A percentile compares a stretch with the other conserved stretches of the same genome.
phyloP scores from a whole-genome alignment of 768 basidiomycete genomes.

The Neoboletus brunneissimus region DNA sequence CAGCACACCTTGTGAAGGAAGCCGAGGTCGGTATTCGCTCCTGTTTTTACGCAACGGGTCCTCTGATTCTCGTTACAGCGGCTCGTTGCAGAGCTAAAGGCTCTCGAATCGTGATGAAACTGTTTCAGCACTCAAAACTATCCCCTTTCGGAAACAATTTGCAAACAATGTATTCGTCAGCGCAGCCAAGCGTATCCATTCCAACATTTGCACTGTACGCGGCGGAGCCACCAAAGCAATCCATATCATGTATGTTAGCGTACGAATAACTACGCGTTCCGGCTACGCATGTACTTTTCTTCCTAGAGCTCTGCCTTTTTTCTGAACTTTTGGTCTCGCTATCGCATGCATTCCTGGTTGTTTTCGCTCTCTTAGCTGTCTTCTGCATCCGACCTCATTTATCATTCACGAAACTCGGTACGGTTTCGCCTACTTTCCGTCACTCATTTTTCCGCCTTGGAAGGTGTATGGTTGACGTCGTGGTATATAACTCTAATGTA shows the following conservation, averaged over 20 bases:
- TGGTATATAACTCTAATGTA: slow-evolving; percentile 14
- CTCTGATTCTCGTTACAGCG: slow-evolving; percentile 39
- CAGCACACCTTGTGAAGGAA: slow-evolving; percentile 48
- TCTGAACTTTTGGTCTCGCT: slow-evolving; percentile 9
- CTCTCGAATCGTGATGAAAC: slow-evolving; percentile 38
- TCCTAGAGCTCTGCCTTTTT: slow-evolving; percentile 18
- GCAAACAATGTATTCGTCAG: slow-evolving; percentile 29
- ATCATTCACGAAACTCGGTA: slow-evolving; percentile 8
- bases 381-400: slow-evolving; percentile 8
- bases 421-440: slow-evolving; percentile 5
- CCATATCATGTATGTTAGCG: slow-evolving; percentile 30
- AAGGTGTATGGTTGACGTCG: neutral
- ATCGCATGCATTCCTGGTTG: slow-evolving; percentile 22
- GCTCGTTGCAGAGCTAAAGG: slow-evolving; percentile 61
- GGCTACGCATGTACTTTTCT: slow-evolving; percentile 23
- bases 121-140: neutral
- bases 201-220: slow-evolving; percentile 28
- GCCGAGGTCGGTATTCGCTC: slow-evolving; percentile 47
- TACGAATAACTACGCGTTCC: slow-evolving; percentile 20
- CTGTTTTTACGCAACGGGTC: neutral
- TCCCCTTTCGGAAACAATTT: slow-evolving; percentile 12
- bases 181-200: slow-evolving; percentile 21
- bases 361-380: slow-evolving; percentile 29
- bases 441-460: neutral
- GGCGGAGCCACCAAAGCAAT: slow-evolving; percentile 25